phyloP scores from a whole-genome alignment of 345 rosid genomes.

The Salix exigua region DNA sequence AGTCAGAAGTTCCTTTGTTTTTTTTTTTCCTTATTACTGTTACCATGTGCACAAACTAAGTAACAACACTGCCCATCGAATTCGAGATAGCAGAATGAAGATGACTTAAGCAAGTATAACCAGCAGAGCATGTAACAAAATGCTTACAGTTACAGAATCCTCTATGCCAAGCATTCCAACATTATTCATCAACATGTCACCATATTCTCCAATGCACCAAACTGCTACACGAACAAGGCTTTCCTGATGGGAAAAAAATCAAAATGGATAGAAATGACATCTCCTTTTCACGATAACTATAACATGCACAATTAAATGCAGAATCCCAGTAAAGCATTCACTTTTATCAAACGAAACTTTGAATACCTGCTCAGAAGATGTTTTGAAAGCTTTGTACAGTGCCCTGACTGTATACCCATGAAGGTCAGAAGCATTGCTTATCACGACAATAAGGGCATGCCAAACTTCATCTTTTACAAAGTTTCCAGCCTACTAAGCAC shows the following conservation, averaged over 20 bases:
- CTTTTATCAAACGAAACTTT: constrained; percentile 4
- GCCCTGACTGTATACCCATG: constrained; percentile 95
- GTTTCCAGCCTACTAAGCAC: constrained; percentile 88
- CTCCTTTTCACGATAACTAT: not conserved
- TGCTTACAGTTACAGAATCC: constrained; percentile 84
- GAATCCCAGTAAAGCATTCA: constrained; percentile 13
- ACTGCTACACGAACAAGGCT: constrained; percentile 90
- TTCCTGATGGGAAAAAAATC: constrained; percentile 50
- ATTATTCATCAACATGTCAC: constrained; percentile 87
- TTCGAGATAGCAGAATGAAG: not conserved
- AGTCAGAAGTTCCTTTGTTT: not conserved
- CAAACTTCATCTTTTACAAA: constrained; percentile 98
- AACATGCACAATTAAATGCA: constrained; percentile 14
- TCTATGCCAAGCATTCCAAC: constrained; percentile 81
- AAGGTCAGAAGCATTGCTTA: constrained; percentile 91
- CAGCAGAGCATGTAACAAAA: not conserved
- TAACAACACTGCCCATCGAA: constrained; percentile 6
- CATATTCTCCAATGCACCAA: constrained; percentile 99
- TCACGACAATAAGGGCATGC: constrained; percentile 89
- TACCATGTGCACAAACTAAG: not conserved
- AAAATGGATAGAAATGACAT: not conserved
- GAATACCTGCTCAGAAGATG: constrained; percentile 77
- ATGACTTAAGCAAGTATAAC: constrained; percentile 13
- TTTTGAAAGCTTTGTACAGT: constrained; percentile 69
- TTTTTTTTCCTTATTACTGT: not conserved